A percentile compares a stretch with the other conserved stretches of the same genome.
Evolutionary conservation across 805 yeast species (phyloP).

Genomic region (Teunomyces barrocoloradensis): DNA sequence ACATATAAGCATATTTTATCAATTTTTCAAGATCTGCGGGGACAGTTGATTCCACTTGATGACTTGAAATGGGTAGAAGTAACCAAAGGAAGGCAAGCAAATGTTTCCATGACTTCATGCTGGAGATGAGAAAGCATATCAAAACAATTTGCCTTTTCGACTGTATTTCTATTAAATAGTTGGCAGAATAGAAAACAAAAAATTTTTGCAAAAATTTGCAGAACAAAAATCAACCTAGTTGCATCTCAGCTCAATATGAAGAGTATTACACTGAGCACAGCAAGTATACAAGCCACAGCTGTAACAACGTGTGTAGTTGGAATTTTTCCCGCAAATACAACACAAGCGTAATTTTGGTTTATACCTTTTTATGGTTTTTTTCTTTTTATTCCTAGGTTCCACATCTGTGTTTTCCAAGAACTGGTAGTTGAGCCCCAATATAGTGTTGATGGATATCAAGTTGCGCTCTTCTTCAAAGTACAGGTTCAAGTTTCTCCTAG

Average conservation of each 20-base stretch:
- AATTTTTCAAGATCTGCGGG: conserved; percentile 21
- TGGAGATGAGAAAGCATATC: background rate
- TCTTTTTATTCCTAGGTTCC: conserved; percentile 13
- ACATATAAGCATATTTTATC: conserved; percentile 31
- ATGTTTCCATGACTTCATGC: background rate
- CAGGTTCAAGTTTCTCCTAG: conserved; percentile 41
- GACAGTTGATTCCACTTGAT: background rate
- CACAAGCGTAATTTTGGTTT: conserved; percentile 38
- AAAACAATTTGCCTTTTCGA: background rate
- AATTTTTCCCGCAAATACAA: conserved; percentile 39
- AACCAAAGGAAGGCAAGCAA: background rate
- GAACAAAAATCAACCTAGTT: conserved; percentile 9
- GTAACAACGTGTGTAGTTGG: conserved; percentile 38
- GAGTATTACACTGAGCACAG: conserved; percentile 37
- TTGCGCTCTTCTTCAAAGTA: conserved; percentile 47
- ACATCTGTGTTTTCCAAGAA: conserved; percentile 35
- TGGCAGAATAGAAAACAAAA: background rate
- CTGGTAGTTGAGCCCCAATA: conserved; percentile 39
- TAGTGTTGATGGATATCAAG: conserved; percentile 40
- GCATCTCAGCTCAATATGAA: conserved; percentile 44
- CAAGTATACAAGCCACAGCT: conserved; percentile 41
- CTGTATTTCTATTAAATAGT: background rate
- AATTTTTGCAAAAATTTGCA: background rate
- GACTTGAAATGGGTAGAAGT: background rate
- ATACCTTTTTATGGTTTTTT: conserved; percentile 13